These are phyloP conservation scores for Suillus cothurnatus DNA, from an alignment of 768 basidiomycete genomes.

Conservation along the genomic window DNA sequence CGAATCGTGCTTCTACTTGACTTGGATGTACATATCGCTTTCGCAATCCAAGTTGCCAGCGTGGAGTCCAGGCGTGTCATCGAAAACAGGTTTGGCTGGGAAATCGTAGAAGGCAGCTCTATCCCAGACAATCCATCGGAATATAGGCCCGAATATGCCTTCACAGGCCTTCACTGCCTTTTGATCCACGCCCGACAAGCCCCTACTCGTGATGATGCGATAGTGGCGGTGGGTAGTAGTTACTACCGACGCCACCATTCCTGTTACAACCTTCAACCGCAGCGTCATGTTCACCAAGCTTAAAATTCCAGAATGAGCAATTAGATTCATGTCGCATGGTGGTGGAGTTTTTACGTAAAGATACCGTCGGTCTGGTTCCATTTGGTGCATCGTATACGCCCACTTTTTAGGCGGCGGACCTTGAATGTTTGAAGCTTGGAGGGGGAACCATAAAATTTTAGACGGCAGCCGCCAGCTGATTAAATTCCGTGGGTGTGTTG, in stretches of 20 bases:
- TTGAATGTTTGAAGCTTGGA: not conserved
- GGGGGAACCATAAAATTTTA: not conserved
- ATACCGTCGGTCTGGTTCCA: not conserved
- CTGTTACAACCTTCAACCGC: not conserved
- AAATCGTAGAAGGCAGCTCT: not conserved
- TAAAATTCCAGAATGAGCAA: not conserved
- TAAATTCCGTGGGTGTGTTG: not conserved
- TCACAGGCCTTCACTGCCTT: not conserved
- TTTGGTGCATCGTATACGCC: not conserved
- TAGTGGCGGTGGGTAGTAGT: no score
- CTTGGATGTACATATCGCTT: not conserved
- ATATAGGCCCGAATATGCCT: not conserved
- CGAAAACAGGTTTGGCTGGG: not conserved
- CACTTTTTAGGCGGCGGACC: not conserved
- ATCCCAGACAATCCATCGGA: not conserved
- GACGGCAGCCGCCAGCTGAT: not conserved
- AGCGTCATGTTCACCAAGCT: not conserved
- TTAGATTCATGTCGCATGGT: not conserved
- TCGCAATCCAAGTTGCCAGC: not conserved
- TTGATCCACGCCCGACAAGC: not conserved
- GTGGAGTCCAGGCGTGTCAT: not conserved
- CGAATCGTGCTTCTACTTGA: not conserved
- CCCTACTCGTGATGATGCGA: not conserved
- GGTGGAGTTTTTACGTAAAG: not conserved
- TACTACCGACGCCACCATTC: not conserved